phyloP scores from a whole-genome alignment of 306 rosid species.

The Lithocarpus polystachyus region DNA sequence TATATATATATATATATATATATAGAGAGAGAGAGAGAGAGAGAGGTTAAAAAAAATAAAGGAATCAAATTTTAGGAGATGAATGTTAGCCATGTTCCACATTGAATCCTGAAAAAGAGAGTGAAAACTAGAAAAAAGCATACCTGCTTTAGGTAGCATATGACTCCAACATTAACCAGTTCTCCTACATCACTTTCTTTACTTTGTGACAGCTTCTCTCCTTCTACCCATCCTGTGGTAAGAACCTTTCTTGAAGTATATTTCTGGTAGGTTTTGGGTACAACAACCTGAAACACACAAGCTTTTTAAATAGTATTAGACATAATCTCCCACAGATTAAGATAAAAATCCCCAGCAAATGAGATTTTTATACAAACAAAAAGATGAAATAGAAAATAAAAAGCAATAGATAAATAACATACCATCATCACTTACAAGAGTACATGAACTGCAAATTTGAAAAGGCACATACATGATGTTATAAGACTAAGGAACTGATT shows the following conservation, averaged over 20 bases:
- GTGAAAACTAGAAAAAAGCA: neutral
- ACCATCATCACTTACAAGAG: neutral
- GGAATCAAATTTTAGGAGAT: neutral
- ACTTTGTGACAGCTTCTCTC: conserved; percentile 96
- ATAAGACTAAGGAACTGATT: no score
- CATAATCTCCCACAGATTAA: conserved; percentile 14
- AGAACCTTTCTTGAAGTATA: conserved; percentile 97
- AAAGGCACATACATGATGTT: neutral
- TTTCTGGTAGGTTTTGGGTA: conserved; percentile 77
- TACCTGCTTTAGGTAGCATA: conserved; percentile 98
- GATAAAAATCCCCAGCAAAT: neutral
- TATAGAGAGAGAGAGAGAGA: neutral
- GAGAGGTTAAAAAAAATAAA: neutral
- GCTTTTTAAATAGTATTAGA: conserved; percentile 21
- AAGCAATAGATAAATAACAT: neutral
- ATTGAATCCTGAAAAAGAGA: neutral
- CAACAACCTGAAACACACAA: conserved; percentile 68
- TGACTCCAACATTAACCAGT: conserved; percentile 96
- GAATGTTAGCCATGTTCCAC: neutral
- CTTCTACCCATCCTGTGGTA: conserved; percentile 88
- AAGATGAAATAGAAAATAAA: neutral
- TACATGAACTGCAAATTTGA: neutral
- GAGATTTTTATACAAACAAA: neutral
- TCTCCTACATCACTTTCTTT: conserved; percentile 94
- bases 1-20: no score